Percentiles rank a stretch among this genome's conserved stretches.
Conservation (phyloP, 2,329 filamentous ascomycete species). For the Cytospora chrysosperma region DNA sequence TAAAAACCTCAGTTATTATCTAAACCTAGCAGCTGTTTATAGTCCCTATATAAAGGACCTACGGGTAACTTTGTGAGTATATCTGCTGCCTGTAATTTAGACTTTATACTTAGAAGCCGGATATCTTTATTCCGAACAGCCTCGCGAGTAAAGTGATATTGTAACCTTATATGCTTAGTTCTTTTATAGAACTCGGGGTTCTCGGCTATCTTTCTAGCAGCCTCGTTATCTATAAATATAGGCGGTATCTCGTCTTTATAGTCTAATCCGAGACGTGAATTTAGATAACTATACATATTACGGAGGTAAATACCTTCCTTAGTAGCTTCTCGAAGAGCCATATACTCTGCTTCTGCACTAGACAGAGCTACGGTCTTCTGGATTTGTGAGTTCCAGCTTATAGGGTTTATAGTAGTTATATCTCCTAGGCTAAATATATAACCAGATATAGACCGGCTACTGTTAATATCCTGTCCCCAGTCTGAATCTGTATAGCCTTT, state of each 20-base stretch:
- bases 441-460: constrained; percentile 2
- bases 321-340: not conserved
- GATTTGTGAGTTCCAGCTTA: not conserved
- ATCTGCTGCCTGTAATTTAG: not conserved
- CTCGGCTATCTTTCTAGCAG: not conserved
- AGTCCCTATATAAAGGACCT: not conserved
- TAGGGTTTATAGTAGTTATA: constrained; percentile 1
- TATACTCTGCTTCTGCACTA: not conserved
- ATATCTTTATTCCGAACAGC: not conserved
- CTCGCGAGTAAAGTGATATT: not conserved
- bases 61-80: not conserved
- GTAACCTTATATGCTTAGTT: not conserved
- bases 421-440: not conserved
- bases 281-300: not conserved
- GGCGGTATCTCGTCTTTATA: not conserved
- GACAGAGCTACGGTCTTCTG: no score
- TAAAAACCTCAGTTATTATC: not conserved
- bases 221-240: constrained; percentile 4
- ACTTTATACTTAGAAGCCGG: not conserved
- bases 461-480: not conserved
- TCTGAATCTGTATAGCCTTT: no score
- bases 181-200: constrained; percentile 2
- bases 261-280: not conserved
- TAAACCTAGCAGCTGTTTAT: not conserved
- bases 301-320: not conserved